Evolutionary conservation across 208 protist genomes (phyloP).

Genomic region (Trypanosoma cruzi): DNA sequence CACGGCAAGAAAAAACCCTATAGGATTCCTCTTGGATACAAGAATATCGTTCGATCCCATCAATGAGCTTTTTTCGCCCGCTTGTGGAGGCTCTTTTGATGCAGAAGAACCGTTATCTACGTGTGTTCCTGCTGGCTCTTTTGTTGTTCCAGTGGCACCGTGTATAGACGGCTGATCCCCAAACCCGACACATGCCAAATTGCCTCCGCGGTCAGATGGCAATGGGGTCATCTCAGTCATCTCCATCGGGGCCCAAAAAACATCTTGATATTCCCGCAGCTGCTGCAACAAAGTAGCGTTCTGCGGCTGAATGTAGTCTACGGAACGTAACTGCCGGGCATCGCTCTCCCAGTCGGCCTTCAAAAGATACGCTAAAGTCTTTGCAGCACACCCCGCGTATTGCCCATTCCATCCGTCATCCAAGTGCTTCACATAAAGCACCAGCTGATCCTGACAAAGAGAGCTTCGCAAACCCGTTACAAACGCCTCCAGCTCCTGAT

Average conservation of each 20-base stretch:
- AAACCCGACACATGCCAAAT: neutral
- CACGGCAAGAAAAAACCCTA: slow-evolving; percentile 67
- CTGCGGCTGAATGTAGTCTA: neutral
- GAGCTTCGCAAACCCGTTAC: slow-evolving; percentile 54
- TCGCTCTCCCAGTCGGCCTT: neutral
- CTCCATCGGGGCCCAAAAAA: slow-evolving; percentile 10
- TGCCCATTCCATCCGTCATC: neutral
- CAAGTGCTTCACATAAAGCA: slow-evolving; percentile 4
- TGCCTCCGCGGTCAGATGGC: neutral
- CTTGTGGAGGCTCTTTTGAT: neutral
- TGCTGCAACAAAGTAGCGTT: neutral
- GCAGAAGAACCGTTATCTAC: neutral
- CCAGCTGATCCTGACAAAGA: slow-evolving; percentile 81
- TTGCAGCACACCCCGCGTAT: neutral
- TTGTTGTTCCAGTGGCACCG: neutral
- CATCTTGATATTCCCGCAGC: neutral
- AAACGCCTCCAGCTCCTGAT: slow-evolving; percentile 42
- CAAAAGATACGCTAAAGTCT: slow-evolving; percentile 8
- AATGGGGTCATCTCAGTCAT: neutral
- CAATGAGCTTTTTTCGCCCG: neutral
- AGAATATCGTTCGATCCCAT: neutral
- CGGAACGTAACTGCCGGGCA: neutral
- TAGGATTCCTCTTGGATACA: slow-evolving; percentile 1
- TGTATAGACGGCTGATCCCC: neutral
- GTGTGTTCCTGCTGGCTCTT: neutral